These are phyloP conservation scores for Vigna angularis DNA, from an alignment of 306 rosid genomes.

Conservation along the genomic window DNA sequence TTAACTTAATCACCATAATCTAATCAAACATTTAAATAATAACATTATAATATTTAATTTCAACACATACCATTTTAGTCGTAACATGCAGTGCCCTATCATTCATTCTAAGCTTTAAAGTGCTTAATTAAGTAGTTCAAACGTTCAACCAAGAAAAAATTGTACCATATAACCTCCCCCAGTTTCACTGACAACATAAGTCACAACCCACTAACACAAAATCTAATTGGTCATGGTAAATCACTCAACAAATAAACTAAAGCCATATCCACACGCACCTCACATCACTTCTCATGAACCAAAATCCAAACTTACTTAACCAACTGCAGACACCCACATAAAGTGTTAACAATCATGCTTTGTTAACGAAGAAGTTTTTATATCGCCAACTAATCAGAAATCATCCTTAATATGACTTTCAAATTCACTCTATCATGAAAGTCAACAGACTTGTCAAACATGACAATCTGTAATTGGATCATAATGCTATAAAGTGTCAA, in stretches of 20 bases:
- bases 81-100: neutral
- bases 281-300: slow-evolving; percentile 18
- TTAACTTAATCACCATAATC: neutral
- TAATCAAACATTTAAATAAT: slow-evolving; percentile 8
- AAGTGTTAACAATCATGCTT: neutral
- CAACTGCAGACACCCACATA: neutral
- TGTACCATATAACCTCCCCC: neutral
- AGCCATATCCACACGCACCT: neutral
- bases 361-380: neutral
- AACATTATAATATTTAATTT: neutral
- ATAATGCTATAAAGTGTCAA: neutral
- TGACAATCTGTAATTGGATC: neutral
- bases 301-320: neutral
- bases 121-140: slow-evolving; percentile 13
- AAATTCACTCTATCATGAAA: no score
- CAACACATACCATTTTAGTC: neutral
- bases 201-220: slow-evolving; percentile 9
- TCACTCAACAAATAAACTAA: slow-evolving; percentile 10
- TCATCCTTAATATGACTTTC: neutral
- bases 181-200: slow-evolving; percentile 14
- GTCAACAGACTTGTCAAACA: neutral
- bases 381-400: neutral
- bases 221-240: slow-evolving; percentile 11
- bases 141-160: slow-evolving; percentile 7
- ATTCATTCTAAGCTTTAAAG: slow-evolving; percentile 11